Conservation (phyloP, 2,329 filamentous ascomycete species). For the Colletotrichum eleusines region DNA sequence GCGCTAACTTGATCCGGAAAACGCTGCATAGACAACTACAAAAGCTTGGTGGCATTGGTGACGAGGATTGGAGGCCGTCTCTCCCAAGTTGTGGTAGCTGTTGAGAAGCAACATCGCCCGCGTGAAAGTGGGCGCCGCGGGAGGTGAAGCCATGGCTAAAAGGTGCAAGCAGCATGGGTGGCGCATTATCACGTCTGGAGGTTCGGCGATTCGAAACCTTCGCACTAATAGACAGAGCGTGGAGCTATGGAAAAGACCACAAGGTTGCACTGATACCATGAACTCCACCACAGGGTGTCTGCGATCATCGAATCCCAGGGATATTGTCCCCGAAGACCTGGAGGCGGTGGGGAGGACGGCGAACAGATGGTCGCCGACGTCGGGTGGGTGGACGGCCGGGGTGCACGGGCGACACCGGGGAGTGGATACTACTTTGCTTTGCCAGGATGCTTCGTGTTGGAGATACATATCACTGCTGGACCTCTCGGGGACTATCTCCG, state of each 20-base stretch:
- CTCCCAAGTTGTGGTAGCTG: too few relatives aligned
- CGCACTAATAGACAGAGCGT: constrained; percentile 1
- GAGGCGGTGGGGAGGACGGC: not conserved
- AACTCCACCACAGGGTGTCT: constrained; percentile 4
- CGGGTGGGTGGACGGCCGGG: constrained; percentile 12
- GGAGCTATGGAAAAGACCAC: constrained; percentile 1
- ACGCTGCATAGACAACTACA: too few relatives aligned
- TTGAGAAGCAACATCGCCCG: not conserved
- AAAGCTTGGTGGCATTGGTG: not conserved
- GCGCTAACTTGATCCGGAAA: not conserved
- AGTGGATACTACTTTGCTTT: constrained; percentile 15
- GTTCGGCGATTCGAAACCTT: not conserved
- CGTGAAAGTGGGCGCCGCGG: too few relatives aligned
- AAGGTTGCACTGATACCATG: constrained; percentile 23
- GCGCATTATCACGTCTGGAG: not conserved
- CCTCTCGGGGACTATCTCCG: constrained; percentile 13
- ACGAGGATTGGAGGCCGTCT: not conserved
- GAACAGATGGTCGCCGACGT: constrained; percentile 31
- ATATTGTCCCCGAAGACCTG: not conserved
- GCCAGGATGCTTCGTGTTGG: constrained; percentile 19
- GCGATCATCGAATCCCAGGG: not conserved
- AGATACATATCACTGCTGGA: not conserved
- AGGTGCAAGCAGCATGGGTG: not conserved
- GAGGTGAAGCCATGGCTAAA: not conserved
- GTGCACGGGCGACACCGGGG: constrained; percentile 34